Evolutionary conservation across 345 rosid genomes (phyloP), one percentile per base, ranked within the genome.

Genomic region (Bruguiera gymnorhiza): DNA sequence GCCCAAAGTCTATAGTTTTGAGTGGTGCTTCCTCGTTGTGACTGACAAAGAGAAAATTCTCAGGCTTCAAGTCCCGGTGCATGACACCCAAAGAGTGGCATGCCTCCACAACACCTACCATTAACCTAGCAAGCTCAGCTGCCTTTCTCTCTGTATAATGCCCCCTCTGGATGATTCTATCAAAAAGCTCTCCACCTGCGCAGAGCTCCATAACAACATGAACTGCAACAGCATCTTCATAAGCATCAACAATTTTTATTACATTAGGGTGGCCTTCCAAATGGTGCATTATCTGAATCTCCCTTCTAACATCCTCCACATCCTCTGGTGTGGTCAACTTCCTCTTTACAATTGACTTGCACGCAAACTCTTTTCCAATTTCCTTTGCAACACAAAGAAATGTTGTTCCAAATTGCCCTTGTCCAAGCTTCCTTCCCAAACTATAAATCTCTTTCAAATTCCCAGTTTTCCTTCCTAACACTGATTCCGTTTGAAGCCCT

Each of bases 1-100:
- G 91, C 36, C 98, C 98, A 75, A 94, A 94, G 57, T 94, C 98
- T 5, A 94, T 94, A 5, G 95, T 86, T 68, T 91, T 94, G 21
- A 94, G 90, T 0, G 83, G 75, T 8, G 97, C 73, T 4, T 91
- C 96, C 83, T 94, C 98, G 39, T 86, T 81, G 1, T 88, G 83
- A 66, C 30, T 76, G 0, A 86, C 78, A 74, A 94, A 94, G 51
- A 94, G 90, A 73, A 94, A 94, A 81, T 94, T 94, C 81, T 94
- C 98, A 19, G 98, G 98, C 87, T 94, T 94, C 79, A 94, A 84
- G 76, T 94, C 98, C 63, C 98, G 77, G 63, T 94, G 98, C 97
- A 92, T 94, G n/a, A 94, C 98, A 43, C 98, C 98, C 2, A 92
- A 80, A 60, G 98, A 94, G 79, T 94, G 98, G 66, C 97, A 94